Conservation (phyloP, 192 early-diverging fungal species). For the Martensiomyces pterosporus region DNA sequence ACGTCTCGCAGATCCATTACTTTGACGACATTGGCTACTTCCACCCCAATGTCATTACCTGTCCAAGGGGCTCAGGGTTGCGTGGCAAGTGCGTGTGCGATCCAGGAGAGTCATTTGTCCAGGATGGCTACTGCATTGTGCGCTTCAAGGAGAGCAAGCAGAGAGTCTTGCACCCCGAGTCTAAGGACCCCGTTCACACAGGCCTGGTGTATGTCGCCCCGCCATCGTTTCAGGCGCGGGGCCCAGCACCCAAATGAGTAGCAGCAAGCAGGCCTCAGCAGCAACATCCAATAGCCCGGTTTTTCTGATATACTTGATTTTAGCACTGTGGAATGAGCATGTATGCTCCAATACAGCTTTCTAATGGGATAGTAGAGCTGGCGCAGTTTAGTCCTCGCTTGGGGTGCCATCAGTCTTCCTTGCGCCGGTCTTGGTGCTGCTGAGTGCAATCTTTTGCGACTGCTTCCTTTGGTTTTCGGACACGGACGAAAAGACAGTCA, state of each 20-base stretch:
- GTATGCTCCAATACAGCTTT: too few species aligned
- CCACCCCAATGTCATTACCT: slow-evolving; percentile 41
- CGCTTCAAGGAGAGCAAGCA: slow-evolving; percentile 10
- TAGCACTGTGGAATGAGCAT: too few species aligned
- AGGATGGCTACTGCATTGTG: slow-evolving; percentile 16
- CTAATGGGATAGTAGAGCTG: too few species aligned
- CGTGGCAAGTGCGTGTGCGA: slow-evolving; percentile 45
- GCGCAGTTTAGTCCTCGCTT: too few species aligned
- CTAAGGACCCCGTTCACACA: background rate
- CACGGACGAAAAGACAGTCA: slow-evolving; percentile 43
- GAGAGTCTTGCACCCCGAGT: slow-evolving; percentile 6
- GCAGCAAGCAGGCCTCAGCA: too few species aligned
- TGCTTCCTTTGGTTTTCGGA: slow-evolving; percentile 21
- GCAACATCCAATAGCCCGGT: too few species aligned
- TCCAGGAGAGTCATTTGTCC: slow-evolving; percentile 13
- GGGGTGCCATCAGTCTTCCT: too few species aligned
- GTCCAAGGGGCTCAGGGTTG: slow-evolving; percentile 42
- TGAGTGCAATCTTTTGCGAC: background rate
- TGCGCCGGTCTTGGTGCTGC: too few species aligned
- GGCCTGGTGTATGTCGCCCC: slow-evolving; percentile 7
- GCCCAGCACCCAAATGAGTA: too few species aligned
- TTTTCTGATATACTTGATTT: too few species aligned
- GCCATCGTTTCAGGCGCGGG: too few species aligned
- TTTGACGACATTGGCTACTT: slow-evolving; percentile 71
- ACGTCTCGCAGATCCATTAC: slow-evolving; percentile 56